Percentiles rank a stretch among this genome's conserved stretches.
Evolutionary conservation across 208 protist genomes (phyloP).

Genomic region (Leishmania turanica): DNA sequence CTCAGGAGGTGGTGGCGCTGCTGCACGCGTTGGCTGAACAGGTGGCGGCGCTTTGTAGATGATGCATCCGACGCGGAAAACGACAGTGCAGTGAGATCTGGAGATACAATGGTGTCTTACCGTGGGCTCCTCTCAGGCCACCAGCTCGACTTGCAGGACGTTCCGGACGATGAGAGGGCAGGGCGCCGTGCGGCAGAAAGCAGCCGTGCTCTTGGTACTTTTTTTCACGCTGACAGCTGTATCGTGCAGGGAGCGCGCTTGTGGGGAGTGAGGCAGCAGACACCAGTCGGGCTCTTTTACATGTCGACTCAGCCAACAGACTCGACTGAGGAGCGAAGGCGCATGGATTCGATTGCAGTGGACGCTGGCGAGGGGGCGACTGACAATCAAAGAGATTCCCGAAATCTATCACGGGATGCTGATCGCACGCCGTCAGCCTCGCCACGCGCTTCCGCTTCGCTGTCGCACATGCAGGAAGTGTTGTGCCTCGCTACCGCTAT

Average conservation of each 20-base stretch:
- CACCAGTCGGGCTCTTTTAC: conserved; percentile 3
- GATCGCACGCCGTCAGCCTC: not conserved
- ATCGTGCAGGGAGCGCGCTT: conserved; percentile 14
- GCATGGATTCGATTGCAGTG: not conserved
- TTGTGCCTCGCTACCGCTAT: conserved; percentile 7
- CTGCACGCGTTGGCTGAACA: not conserved
- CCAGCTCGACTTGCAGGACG: not conserved
- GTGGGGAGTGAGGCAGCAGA: conserved; percentile 4
- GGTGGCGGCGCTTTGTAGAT: not conserved
- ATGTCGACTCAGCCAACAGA: not conserved
- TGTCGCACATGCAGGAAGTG: not conserved
- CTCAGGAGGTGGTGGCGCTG: conserved; percentile 9
- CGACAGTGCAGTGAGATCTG: not conserved
- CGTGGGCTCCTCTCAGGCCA: not conserved
- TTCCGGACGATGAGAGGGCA: not conserved
- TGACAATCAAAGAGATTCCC: not conserved
- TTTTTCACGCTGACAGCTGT: not conserved
- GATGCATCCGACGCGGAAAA: not conserved
- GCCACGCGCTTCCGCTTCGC: not conserved
- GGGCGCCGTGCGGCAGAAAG: not conserved
- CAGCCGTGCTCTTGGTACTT: not conserved
- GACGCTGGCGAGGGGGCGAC: not conserved
- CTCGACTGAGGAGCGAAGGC: not conserved
- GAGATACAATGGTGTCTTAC: not conserved
- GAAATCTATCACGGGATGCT: not conserved